Evolutionary conservation across 2,329 filamentous ascomycete genomes (phyloP), one percentile per base, ranked within the genome.

Genomic region (Seiridium unicorne): DNA sequence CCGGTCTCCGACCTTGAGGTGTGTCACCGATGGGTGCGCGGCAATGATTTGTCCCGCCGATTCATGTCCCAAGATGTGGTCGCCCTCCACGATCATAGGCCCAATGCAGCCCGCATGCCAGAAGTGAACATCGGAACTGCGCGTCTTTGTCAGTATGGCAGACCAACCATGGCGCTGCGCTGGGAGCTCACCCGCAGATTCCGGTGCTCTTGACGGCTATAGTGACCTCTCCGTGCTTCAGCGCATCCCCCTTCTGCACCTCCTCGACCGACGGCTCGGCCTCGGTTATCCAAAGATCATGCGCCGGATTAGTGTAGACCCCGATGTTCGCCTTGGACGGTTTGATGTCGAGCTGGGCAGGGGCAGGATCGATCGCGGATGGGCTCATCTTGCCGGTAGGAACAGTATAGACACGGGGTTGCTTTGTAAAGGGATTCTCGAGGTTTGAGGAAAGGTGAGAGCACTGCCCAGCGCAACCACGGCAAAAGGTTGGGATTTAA

Each of bases 91-190:
- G 64, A 97, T 89, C 93, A 97, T 97, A 67, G 93, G 93, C 35
- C 94, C 94, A 73, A 98, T 98, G 79, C 91, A 91, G 66, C 94
- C 94, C 55, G 90, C 90, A 73, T 96, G 92, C 94, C 94, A 98
- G 81, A 98, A 98, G 79, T 98, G 94, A 60, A 98, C 89, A 76
- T 97, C 93, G 62, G 92, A 96, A 60, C 91, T 94, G 69, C 56
- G 8, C 51, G 57, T 42, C 31, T 63, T 70, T 42, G 51, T 46
- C 46, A 47, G 38, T 47, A 44, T 26, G 31, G 18, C 51, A 13
- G 44, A 51, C 44, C 31, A 36, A 13, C 1, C 5, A 13, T 34
- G 13, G 36, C 36, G 32, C 38, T 53, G 47, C 10, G 26, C 48
- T 57, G 36, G 46, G 36, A 6, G 74, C 77, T 68, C 81, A 95